Evolutionary conservation across 1,284 basidiomycete genomes (phyloP), one percentile per base, ranked within the genome.

Genomic region (Ceratobasidium sp.): DNA sequence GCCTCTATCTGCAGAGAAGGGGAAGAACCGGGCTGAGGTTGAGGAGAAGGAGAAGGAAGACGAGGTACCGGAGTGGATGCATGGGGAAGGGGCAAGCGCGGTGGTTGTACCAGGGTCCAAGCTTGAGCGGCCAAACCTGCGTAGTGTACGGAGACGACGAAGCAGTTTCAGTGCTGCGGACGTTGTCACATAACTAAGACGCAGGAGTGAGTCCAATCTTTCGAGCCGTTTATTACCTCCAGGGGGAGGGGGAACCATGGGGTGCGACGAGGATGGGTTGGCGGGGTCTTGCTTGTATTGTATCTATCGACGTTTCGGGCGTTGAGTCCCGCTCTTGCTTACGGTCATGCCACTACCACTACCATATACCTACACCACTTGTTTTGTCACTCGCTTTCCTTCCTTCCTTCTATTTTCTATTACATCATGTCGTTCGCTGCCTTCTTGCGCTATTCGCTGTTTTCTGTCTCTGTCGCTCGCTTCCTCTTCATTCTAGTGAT

Each of bases 151-250:
- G 76, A 84, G 91, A 75, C 83, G 92, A 78, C 84, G 92, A 73
- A 93, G 92, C 78, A 93, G 92, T 77, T 94, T 94, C 80, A 92
- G 92, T 79, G 84, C 89, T 73, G 91, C 91, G 9, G 91, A 95
- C 80, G 88, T 94, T 44, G 86, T 93, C 75, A 91, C 89, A 78
- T 92, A 81, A 87, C 23, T 32, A 18, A 6, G n/a, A 26, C 21
- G 13, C n/a, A n/a, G 54, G 28, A 49, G n/a, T 16, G 18, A n/a
- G 47, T 49, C 23, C 50, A 28, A 28, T 57, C 54, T 35, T 57
- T n/a, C 16, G 54, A 35, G 30, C 30, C 38, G 38, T 4, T 57
- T 26, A 35, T 18, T n/a, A n/a, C n/a, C n/a, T n/a, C n/a, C n/a
- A n/a, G n/a, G n/a, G n/a, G 30, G 54, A 26, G 7, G 9, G 5